Conservation (phyloP, 1,284 basidiomycete species). For the Trichosporon asahii region DNA sequence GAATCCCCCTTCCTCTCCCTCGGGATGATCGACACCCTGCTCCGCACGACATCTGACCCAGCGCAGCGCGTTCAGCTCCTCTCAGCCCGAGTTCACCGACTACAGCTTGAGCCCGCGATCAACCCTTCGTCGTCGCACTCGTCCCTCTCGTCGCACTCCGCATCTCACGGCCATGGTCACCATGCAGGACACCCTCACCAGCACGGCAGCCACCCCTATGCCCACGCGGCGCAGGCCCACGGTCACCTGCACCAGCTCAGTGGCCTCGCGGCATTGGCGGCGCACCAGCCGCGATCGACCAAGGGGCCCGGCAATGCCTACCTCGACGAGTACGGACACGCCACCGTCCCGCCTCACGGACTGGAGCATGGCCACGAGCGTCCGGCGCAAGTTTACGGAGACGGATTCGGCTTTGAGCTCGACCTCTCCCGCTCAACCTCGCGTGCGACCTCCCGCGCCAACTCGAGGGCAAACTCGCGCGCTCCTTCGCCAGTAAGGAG, state of each 20-base stretch:
- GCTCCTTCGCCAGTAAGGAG: not conserved
- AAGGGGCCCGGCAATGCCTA: not conserved
- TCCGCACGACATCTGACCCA: constrained; percentile 13
- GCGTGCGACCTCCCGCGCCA: not conserved
- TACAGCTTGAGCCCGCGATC: constrained; percentile 15
- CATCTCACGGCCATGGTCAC: not conserved
- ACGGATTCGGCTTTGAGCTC: constrained; percentile 7
- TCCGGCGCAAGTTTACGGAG: constrained; percentile 1
- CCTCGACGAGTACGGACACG: not conserved
- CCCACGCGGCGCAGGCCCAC: not conserved
- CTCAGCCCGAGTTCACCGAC: constrained; percentile 33
- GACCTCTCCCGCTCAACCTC: constrained; percentile 7
- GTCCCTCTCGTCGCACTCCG: not conserved
- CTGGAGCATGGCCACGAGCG: constrained; percentile 6
- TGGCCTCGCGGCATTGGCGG: not conserved
- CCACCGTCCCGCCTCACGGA: not conserved
- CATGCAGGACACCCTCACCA: not conserved
- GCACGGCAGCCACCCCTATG: not conserved
- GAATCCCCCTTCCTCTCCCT: constrained; percentile 20
- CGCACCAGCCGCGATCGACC: not conserved
- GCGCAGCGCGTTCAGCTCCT: constrained; percentile 33
- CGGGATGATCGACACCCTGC: constrained; percentile 19
- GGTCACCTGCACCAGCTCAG: not conserved
- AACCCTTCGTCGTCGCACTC: not conserved
- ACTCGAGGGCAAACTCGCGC: not conserved